These are phyloP conservation scores for Zygotorulaspora danielsina DNA, from an alignment of 805 yeast genomes.

Conservation along the genomic window DNA sequence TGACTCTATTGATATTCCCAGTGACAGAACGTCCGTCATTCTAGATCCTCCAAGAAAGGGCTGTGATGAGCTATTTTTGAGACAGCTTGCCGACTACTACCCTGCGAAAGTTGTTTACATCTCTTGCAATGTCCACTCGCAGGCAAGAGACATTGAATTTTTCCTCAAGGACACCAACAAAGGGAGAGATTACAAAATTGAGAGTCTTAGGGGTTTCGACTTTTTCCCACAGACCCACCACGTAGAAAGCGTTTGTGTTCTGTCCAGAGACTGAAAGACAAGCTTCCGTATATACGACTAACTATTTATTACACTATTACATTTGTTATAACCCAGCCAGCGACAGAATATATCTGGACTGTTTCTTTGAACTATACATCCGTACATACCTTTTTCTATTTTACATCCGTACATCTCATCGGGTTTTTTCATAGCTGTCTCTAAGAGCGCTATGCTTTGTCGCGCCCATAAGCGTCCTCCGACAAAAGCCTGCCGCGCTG, in stretches of 20 bases:
- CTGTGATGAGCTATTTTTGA: slow-evolving; percentile 81
- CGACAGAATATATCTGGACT: no score
- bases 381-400: slow-evolving; percentile 1
- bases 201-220: slow-evolving; percentile 88
- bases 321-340: no score
- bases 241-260: slow-evolving; percentile 82
- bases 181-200: slow-evolving; percentile 64
- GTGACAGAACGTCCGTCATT: slow-evolving; percentile 76
- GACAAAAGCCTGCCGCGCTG: no score
- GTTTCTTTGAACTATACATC: no score
- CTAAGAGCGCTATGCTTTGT: no score
- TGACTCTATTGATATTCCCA: slow-evolving; percentile 70
- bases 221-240: slow-evolving; percentile 95
- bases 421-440: no score
- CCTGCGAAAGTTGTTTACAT: slow-evolving; percentile 91
- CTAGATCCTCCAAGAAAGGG: slow-evolving; percentile 98
- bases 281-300: no score
- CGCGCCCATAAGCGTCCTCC: no score
- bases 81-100: slow-evolving; percentile 74
- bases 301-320: no score
- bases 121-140: slow-evolving; percentile 96
- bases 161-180: slow-evolving; percentile 62
- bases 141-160: slow-evolving; percentile 88
- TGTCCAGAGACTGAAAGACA: slow-evolving; percentile 33
- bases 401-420: slow-evolving; percentile 2